Evolutionary conservation across 2,329 filamentous ascomycete genomes (phyloP).

Genomic region (Lecanicillium sp.): DNA sequence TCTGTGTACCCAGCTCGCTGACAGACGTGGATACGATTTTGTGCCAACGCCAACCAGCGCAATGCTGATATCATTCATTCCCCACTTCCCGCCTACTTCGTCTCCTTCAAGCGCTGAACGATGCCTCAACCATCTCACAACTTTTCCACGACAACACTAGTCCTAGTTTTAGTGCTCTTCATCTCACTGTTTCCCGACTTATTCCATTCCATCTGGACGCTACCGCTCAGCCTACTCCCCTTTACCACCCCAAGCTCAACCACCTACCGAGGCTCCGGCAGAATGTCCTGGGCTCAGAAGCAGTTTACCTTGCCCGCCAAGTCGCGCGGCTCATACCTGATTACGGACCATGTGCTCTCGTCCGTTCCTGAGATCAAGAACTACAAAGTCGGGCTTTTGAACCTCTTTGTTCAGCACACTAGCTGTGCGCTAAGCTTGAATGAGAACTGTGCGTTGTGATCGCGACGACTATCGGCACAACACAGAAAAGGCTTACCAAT

Average conservation of each 20-base stretch:
- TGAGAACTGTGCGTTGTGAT: conserved; percentile 67
- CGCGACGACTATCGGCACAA: conserved; percentile 10
- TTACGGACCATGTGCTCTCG: conserved; percentile 67
- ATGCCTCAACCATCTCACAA: conserved; percentile 33
- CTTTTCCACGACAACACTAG: conserved; percentile 30
- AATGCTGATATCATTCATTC: conserved; percentile 16
- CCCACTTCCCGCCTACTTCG: conserved; percentile 20
- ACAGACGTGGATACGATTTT: no score
- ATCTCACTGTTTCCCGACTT: conserved; percentile 43
- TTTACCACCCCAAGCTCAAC: conserved; percentile 20
- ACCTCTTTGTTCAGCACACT: conserved; percentile 94
- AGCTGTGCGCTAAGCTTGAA: conserved; percentile 86
- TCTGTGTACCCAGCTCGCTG: no score
- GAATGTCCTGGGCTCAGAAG: conserved; percentile 79
- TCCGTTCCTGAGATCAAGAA: conserved; percentile 70
- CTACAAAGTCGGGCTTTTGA: conserved; percentile 80
- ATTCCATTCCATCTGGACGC: conserved; percentile 44
- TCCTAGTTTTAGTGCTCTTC: conserved; percentile 40
- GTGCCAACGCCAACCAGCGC: no score
- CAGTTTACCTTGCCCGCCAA: conserved; percentile 69
- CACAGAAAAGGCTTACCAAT: not conserved
- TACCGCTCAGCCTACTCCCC: conserved; percentile 35
- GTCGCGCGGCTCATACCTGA: conserved; percentile 78
- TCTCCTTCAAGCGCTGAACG: conserved; percentile 15
- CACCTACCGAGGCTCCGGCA: conserved; percentile 18